Conservation (phyloP, 2,329 filamentous ascomycete species). For the Lecanicillium sp. region DNA sequence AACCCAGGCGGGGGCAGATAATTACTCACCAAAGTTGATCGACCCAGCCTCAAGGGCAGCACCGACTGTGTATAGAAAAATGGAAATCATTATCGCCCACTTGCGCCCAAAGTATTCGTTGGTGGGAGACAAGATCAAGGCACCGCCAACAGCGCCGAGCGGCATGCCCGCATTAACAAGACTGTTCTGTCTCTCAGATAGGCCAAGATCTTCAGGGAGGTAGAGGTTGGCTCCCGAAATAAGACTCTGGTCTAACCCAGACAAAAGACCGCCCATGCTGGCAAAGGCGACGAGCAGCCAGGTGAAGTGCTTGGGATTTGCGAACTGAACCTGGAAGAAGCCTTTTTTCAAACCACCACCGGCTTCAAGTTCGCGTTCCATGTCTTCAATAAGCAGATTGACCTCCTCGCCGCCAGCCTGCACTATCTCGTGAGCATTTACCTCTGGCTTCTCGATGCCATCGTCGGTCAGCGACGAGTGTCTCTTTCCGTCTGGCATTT, state of each 20-base stretch:
- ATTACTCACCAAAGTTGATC: constrained; percentile 48
- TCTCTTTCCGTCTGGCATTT: background rate
- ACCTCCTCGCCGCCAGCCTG: constrained; percentile 25
- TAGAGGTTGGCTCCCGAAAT: constrained; percentile 65
- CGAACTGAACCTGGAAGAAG: constrained; percentile 49
- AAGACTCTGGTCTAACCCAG: constrained; percentile 63
- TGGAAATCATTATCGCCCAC: constrained; percentile 61
- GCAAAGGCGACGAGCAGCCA: constrained; percentile 61
- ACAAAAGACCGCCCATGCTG: constrained; percentile 67
- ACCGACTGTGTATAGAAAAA: constrained; percentile 61
- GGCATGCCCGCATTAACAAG: constrained; percentile 65
- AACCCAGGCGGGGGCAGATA: too few species aligned
- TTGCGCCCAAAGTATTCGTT: constrained; percentile 62
- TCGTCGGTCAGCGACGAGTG: constrained; percentile 2
- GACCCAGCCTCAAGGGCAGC: constrained; percentile 60
- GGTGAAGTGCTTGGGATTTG: constrained; percentile 56
- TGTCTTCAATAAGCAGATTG: constrained; percentile 29
- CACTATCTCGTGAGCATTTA: constrained; percentile 28
- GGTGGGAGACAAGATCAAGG: constrained; percentile 54
- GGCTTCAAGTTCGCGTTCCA: constrained; percentile 31
- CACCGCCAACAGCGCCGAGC: constrained; percentile 62
- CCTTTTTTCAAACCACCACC: constrained; percentile 23
- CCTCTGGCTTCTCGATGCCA: constrained; percentile 16
- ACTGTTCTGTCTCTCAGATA: constrained; percentile 50
- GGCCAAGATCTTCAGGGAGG: constrained; percentile 48